phyloP scores from a whole-genome alignment of 345 rosid genomes.

The Noccaea caerulescens region DNA sequence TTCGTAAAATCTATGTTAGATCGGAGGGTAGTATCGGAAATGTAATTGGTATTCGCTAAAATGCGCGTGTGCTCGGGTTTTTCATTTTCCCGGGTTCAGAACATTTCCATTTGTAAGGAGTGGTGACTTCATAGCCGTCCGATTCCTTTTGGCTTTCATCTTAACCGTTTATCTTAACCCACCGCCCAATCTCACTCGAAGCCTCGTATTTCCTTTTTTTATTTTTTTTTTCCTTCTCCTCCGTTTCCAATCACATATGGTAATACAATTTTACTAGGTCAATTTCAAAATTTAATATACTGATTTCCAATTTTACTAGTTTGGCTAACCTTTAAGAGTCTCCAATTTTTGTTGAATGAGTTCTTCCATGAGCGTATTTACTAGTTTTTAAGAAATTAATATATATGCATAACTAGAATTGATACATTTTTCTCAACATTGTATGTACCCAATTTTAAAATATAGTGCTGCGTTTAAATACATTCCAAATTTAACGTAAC shows the following conservation, averaged over 20 bases:
- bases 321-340: not conserved
- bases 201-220: not conserved
- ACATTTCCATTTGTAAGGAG: conserved; percentile 24
- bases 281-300: conserved; percentile 5
- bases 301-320: not conserved
- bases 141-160: conserved; percentile 29
- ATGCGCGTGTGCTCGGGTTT: conserved; percentile 40
- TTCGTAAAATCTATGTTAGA: conserved; percentile 43
- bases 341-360: not conserved
- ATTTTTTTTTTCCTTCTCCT: not conserved
- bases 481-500: not conserved
- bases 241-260: not conserved
- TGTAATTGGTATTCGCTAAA: conserved; percentile 13
- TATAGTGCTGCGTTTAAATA: not conserved
- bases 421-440: not conserved
- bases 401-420: not conserved
- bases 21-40: conserved; percentile 16
- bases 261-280: conserved; percentile 9
- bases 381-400: not conserved
- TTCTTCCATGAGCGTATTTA: not conserved
- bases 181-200: conserved; percentile 2
- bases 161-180: conserved; percentile 23
- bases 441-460: not conserved
- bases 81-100: conserved; percentile 40
- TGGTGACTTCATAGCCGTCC: conserved; percentile 25